Evolutionary conservation across 176 grass and related monocot genomes (phyloP).

Genomic region (Guadua angustifolia): DNA sequence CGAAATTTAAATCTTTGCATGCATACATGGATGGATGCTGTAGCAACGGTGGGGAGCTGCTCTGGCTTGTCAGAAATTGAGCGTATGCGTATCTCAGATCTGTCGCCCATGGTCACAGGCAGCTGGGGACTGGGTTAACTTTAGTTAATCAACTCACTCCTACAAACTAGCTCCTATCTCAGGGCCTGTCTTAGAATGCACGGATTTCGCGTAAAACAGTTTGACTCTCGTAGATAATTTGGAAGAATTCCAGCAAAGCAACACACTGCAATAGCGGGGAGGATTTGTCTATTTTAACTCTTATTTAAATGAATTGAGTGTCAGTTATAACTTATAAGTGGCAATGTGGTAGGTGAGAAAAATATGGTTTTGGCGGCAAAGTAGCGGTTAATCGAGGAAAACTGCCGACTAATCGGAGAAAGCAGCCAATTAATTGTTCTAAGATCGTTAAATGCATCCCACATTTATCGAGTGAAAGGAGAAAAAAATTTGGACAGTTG

Average conservation of each 20-base stretch:
- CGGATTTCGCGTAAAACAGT: background rate
- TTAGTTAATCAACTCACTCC: background rate
- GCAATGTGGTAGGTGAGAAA: background rate
- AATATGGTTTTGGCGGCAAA: background rate
- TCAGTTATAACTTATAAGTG: too few species aligned
- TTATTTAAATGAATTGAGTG: too few species aligned
- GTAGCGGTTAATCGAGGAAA: background rate
- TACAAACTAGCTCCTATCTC: background rate
- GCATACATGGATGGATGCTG: conserved; percentile 43
- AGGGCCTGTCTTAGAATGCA: background rate
- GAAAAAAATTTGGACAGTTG: too few species aligned
- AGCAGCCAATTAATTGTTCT: too few species aligned
- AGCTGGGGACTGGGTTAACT: background rate
- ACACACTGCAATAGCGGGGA: too few species aligned
- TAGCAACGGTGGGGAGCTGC: conserved; percentile 46
- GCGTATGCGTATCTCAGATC: conserved; percentile 53
- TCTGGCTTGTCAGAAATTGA: conserved; percentile 48
- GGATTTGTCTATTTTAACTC: too few species aligned
- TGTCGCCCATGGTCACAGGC: conserved; percentile 13
- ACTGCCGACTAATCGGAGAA: background rate
- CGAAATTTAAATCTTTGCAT: too few species aligned
- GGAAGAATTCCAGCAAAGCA: background rate
- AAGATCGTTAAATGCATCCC: too few species aligned
- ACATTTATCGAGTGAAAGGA: too few species aligned
- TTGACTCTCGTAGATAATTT: background rate